Evolutionary conservation across 495 filamentous ascomycete species (phyloP).

Genomic region (Aspergillus mulundensis): DNA sequence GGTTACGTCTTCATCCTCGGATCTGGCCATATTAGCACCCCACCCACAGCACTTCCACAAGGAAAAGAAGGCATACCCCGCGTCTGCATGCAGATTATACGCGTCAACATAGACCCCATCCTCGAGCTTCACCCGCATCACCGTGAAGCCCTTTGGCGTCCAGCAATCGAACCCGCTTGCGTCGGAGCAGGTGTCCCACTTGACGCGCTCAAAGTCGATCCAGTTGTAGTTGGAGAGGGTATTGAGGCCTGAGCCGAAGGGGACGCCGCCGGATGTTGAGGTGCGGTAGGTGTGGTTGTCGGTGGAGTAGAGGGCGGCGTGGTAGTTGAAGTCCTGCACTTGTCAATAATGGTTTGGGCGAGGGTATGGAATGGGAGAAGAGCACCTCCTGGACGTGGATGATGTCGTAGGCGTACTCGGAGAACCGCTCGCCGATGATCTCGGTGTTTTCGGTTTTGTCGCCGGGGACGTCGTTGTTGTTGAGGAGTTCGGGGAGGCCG

Average conservation of each 20-base stretch:
- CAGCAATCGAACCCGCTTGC: conserved; percentile 53
- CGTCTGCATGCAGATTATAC: conserved; percentile 62
- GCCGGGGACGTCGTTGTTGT: conserved; percentile 49
- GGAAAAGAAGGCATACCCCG: conserved; percentile 36
- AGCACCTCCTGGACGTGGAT: conserved; percentile 57
- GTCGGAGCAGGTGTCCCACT: conserved; percentile 55
- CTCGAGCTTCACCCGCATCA: conserved; percentile 49
- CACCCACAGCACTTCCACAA: background rate
- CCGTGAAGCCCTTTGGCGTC: conserved; percentile 62
- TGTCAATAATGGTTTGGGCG: background rate
- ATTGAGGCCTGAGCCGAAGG: conserved; percentile 58
- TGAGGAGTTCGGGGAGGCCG: conserved; percentile 51
- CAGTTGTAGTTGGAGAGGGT: conserved; percentile 53
- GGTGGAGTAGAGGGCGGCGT: conserved; percentile 52
- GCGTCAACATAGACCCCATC: conserved; percentile 51
- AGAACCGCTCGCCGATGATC: conserved; percentile 45
- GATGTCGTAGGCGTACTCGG: conserved; percentile 50
- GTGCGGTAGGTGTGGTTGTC: conserved; percentile 56
- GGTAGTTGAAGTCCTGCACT: conserved; percentile 57
- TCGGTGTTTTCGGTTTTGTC: conserved; percentile 49
- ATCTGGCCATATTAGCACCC: conserved; percentile 11
- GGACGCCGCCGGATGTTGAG: conserved; percentile 56
- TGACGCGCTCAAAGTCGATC: conserved; percentile 50
- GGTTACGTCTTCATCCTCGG: conserved; percentile 39
- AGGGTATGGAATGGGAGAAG: background rate